Conservation (phyloP, 768 basidiomycete genomes). For the Boletus eberwhitei region DNA sequence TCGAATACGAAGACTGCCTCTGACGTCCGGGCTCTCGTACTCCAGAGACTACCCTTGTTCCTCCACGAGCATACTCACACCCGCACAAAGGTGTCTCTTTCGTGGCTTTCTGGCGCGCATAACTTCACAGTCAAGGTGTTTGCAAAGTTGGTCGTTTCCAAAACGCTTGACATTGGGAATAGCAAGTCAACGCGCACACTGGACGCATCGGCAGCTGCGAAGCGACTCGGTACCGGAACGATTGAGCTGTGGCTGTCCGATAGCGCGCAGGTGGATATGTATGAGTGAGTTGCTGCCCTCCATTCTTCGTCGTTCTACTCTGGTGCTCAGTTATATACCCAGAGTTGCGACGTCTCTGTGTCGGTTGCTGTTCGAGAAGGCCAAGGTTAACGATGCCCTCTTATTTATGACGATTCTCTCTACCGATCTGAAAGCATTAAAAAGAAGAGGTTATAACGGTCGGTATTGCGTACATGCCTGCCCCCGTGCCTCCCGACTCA, state of each 20-base stretch:
- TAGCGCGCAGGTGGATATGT: slow-evolving; percentile 81
- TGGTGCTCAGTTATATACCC: slow-evolving; percentile 1
- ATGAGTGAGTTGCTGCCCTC: slow-evolving; percentile 63
- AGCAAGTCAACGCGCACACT: slow-evolving; percentile 49
- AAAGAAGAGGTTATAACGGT: slow-evolving; percentile 86
- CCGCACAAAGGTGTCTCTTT: slow-evolving; percentile 54
- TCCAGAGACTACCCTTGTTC: slow-evolving; percentile 88
- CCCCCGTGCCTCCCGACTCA: slow-evolving; percentile 6
- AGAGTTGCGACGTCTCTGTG: slow-evolving; percentile 87
- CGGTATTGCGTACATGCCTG: slow-evolving; percentile 11
- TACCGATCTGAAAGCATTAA: slow-evolving; percentile 79
- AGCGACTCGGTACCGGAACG: slow-evolving; percentile 49
- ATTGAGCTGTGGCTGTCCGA: slow-evolving; percentile 76
- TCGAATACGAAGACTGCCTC: slow-evolving; percentile 43
- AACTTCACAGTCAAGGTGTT: slow-evolving; percentile 73
- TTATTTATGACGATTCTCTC: slow-evolving; percentile 92
- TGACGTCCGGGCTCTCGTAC: slow-evolving; percentile 58
- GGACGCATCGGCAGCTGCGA: slow-evolving; percentile 74
- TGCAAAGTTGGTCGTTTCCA: slow-evolving; percentile 59
- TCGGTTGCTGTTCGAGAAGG: slow-evolving; percentile 70
- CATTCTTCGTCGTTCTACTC: neutral
- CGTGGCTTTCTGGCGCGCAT: slow-evolving; percentile 59
- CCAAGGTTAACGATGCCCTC: slow-evolving; percentile 82
- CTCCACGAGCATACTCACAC: slow-evolving; percentile 83
- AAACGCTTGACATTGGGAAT: slow-evolving; percentile 53